Conservation (phyloP, 2,329 filamentous ascomycete genomes). For the Mycogone perniciosa region DNA sequence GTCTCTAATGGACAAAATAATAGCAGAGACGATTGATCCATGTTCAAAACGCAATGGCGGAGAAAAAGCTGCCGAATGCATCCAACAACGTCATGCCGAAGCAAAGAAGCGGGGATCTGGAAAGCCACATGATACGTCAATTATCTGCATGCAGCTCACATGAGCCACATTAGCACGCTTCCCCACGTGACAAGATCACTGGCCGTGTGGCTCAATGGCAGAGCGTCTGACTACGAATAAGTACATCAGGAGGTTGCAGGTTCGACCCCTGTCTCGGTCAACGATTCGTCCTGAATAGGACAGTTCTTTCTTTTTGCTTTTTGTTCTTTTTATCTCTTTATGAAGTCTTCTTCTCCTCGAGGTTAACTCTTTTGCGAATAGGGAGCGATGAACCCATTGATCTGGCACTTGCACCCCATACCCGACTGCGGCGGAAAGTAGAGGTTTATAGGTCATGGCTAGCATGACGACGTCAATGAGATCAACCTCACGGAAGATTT, state of each 20-base stretch:
- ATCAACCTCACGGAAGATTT: background rate
- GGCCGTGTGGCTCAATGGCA: conserved; percentile 35
- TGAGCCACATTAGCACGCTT: background rate
- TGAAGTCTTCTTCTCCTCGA: too few relatives aligned
- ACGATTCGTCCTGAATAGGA: background rate
- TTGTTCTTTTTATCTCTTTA: background rate
- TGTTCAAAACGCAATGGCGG: background rate
- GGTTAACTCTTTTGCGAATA: background rate
- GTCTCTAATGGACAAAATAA: too few relatives aligned
- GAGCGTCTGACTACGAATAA: conserved; percentile 37
- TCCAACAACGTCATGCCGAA: background rate
- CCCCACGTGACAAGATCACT: conserved; percentile 11
- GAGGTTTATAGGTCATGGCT: background rate
- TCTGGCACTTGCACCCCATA: background rate
- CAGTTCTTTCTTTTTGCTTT: background rate
- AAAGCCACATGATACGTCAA: background rate
- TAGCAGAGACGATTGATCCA: too few relatives aligned
- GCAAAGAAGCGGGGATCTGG: background rate
- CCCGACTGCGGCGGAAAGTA: background rate
- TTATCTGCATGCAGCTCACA: background rate
- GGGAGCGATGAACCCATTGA: background rate
- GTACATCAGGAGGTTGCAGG: conserved; percentile 18
- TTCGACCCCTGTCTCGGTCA: conserved; percentile 22
- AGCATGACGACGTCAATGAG: background rate
- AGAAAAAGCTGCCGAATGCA: background rate